Conservation (phyloP, 306 rosid species). For the Coriaria nepalensis region DNA sequence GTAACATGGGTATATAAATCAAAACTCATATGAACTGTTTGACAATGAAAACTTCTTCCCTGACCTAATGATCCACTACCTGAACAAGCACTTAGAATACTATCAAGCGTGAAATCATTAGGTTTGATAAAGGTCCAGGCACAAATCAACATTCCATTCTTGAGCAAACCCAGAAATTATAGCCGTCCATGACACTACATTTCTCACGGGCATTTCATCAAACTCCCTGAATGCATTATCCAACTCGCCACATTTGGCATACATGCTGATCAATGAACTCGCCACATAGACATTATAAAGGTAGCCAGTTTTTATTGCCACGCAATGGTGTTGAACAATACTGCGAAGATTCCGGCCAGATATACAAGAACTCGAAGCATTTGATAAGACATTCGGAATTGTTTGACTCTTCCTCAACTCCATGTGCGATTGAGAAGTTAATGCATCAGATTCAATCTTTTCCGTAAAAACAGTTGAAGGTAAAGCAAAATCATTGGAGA, state of each 20-base stretch:
- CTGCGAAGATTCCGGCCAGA: slow-evolving; percentile 32
- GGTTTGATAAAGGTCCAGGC: slow-evolving; percentile 59
- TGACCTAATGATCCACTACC: slow-evolving; percentile 79
- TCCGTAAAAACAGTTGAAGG: slow-evolving; percentile 11
- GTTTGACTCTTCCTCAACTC: slow-evolving; percentile 8
- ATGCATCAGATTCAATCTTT: slow-evolving; percentile 14
- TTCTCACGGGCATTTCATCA: slow-evolving; percentile 66
- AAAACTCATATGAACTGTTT: slow-evolving; percentile 46
- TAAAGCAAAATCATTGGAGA: slow-evolving; percentile 7
- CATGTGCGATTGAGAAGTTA: slow-evolving; percentile 7
- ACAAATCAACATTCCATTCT: slow-evolving; percentile 45
- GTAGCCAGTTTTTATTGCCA: slow-evolving; percentile 48
- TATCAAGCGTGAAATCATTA: slow-evolving; percentile 50
- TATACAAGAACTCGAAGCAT: slow-evolving; percentile 39
- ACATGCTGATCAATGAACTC: slow-evolving; percentile 58
- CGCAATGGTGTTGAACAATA: slow-evolving; percentile 62
- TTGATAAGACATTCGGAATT: slow-evolving; percentile 42
- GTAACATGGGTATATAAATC: slow-evolving; percentile 33
- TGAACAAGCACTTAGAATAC: slow-evolving; percentile 61
- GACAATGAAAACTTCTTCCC: slow-evolving; percentile 59
- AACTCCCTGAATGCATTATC: slow-evolving; percentile 35
- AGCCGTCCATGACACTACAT: slow-evolving; percentile 72
- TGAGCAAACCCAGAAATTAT: slow-evolving; percentile 64
- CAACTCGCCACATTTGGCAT: slow-evolving; percentile 37
- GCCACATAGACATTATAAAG: slow-evolving; percentile 55